Base-by-base conservation (phyloP, 164 flowering plant genomes). In the Magnolia changhungtana region DNA sequence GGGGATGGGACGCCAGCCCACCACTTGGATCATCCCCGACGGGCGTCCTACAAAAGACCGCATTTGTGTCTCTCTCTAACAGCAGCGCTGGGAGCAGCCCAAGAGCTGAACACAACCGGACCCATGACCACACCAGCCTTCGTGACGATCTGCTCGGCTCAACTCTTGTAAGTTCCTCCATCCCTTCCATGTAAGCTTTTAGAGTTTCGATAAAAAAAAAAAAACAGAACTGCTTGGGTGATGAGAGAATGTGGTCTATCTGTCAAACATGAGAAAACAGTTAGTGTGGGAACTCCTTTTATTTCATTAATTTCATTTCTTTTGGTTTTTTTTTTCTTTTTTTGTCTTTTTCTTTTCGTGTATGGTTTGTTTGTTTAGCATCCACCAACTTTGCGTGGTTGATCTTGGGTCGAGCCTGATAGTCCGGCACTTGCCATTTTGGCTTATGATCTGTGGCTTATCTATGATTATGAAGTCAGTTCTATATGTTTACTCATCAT, bases 11-110 rank as follows among this genome's bases (percentile, higher is more conserved):
- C 67, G 80, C 79, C 7, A 89, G 89, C 76, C 84, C 91, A 20
- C 81, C 76, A 31, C 7, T 88, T 63, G 92, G 88, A 52, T 88
- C 92, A 4, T 92, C 98, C 0, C 98, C 98, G 0, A 92, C 94
- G 0, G 97, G 92, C 0, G 96, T 92, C 31, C 77, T 93, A 10
- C 95, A 90, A 75, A 92, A 87, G 82, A 77, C 91, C 0, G 69
- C 87, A 1, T 93, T 91, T 49, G 91, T 86, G 19, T 90, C 93
- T 1, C 80, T 93, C 2, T 93, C 97, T 2, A 92, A 91, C 79
- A 91, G 98, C 85, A 95, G 97, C 75, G 83, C 98, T 7, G 96
- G 90, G n/a, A 89, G 94, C 83, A 95, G 98, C 80, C 94, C 95
- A 8, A 87, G 94, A 74, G 86, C 87, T 2, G 93, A 85, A 68